phyloP scores from a whole-genome alignment of 352 stramenopile genomes.

The Phytophthora sojae region DNA sequence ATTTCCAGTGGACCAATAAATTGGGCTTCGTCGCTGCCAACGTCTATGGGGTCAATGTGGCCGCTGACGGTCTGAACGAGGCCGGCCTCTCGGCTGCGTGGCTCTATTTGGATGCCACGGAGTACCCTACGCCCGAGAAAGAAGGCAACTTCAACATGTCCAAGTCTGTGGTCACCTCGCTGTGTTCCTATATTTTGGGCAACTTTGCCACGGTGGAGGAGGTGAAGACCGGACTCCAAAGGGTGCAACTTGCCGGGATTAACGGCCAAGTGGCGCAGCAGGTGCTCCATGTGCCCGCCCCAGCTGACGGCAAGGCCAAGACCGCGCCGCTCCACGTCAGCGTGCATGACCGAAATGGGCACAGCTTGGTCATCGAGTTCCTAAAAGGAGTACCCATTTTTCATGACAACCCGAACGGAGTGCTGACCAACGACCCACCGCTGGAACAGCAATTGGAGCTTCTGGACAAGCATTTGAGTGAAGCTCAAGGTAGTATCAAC shows the following conservation, averaged over 20 bases:
- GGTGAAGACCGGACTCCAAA: slow-evolving; percentile 52
- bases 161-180: slow-evolving; percentile 63
- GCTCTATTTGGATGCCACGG: slow-evolving; percentile 53
- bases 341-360: slow-evolving; percentile 66
- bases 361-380: slow-evolving; percentile 80
- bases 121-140: slow-evolving; percentile 53
- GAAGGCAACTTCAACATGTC: slow-evolving; percentile 33
- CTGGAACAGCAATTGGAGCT: slow-evolving; percentile 53
- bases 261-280: slow-evolving; percentile 42
- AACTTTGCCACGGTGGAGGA: slow-evolving; percentile 74
- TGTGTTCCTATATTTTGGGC: slow-evolving; percentile 77
- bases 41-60: slow-evolving; percentile 62
- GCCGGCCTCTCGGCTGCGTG: slow-evolving; percentile 56
- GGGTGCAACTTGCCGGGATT: slow-evolving; percentile 65
- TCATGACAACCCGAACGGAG: slow-evolving; percentile 69
- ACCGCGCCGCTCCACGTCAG: slow-evolving; percentile 66
- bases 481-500: slow-evolving; percentile 25
- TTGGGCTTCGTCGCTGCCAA: slow-evolving; percentile 65
- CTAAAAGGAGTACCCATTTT: slow-evolving; percentile 59
- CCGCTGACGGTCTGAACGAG: slow-evolving; percentile 64
- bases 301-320: slow-evolving; percentile 25
- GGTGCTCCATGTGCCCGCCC: slow-evolving; percentile 28
- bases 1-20: slow-evolving; percentile 52
- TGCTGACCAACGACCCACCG: slow-evolving; percentile 78
- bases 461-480: slow-evolving; percentile 36